These are phyloP conservation scores for Ogataea ramenticola DNA, from an alignment of 805 yeast species.

Conservation along the genomic window DNA sequence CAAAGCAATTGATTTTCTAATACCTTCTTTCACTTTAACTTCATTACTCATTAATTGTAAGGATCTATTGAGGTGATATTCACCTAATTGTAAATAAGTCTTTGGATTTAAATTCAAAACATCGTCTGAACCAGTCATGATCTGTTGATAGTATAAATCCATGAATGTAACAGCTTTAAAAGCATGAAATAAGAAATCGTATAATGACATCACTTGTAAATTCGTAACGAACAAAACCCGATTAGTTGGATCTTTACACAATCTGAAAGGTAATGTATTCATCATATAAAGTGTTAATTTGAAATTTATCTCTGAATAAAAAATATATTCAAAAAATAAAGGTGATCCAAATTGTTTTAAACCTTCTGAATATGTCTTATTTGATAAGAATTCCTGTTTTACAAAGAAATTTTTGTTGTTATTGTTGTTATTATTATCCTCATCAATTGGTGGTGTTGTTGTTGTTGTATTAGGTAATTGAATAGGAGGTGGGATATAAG, in stretches of 20 bases:
- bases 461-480: too few relatives aligned
- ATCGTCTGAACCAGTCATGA: constrained; percentile 12
- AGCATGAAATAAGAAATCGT: constrained; percentile 15
- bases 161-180: constrained; percentile 12
- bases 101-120: constrained; percentile 10
- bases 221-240: constrained; percentile 7
- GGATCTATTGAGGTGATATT: constrained; percentile 16
- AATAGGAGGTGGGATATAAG: too few relatives aligned
- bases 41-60: constrained; percentile 12
- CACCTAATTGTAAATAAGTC: constrained; percentile 13
- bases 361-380: constrained; percentile 11
- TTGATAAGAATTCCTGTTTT: constrained; percentile 10
- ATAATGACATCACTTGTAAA: constrained; percentile 6
- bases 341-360: constrained; percentile 6
- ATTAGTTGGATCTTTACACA: constrained; percentile 10
- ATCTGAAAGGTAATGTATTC: constrained; percentile 12
- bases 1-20: constrained; percentile 11
- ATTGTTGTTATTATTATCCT: too few relatives aligned
- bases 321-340: constrained; percentile 12
- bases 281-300: constrained; percentile 10
- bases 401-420: neutral
- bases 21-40: constrained; percentile 10
- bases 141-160: constrained; percentile 16
- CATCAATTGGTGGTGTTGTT: too few relatives aligned
- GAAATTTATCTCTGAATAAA: constrained; percentile 10